Conservation (phyloP, 2,329 filamentous ascomycete species). For the Aplosporella prunicola region DNA sequence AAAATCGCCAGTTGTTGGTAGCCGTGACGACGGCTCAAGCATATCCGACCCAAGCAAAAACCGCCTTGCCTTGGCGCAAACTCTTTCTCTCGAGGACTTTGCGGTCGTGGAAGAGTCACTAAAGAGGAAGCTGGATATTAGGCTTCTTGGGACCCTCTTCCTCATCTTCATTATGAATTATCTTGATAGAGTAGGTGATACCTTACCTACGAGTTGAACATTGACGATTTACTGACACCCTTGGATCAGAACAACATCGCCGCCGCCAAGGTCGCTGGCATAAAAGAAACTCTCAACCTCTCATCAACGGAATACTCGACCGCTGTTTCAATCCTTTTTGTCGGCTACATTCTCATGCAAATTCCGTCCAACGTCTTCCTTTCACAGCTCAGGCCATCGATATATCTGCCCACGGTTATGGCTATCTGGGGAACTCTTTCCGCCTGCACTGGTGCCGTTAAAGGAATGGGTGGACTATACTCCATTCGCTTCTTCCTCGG, state of each 20-base stretch:
- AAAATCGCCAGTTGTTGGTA: too few relatives aligned
- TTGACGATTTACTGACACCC: too few relatives aligned
- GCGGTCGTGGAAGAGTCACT: too few relatives aligned
- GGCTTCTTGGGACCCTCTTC: slow-evolving; percentile 59
- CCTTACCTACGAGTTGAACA: too few relatives aligned
- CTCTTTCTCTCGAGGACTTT: too few relatives aligned
- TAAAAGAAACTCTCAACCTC: slow-evolving; percentile 24
- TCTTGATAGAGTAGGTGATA: too few relatives aligned
- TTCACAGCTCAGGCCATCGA: slow-evolving; percentile 9
- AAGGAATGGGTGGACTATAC: slow-evolving; percentile 3
- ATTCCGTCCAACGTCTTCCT: slow-evolving; percentile 10
- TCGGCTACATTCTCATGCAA: slow-evolving; percentile 17
- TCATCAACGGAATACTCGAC: slow-evolving; percentile 25
- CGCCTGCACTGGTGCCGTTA: slow-evolving; percentile 4
- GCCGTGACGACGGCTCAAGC: too few relatives aligned
- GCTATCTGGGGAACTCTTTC: slow-evolving; percentile 9
- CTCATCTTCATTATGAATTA: slow-evolving; percentile 66
- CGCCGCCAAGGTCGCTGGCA: slow-evolving; percentile 23
- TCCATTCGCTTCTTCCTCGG: slow-evolving; percentile 9
- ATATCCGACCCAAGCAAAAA: too few relatives aligned
- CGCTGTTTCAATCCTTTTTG: slow-evolving; percentile 19
- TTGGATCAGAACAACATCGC: slow-evolving; percentile 22
- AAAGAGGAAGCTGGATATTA: slow-evolving; percentile 46
- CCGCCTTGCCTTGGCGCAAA: too few relatives aligned
- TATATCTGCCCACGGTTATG: slow-evolving; percentile 10